Percentiles rank a stretch among this genome's conserved stretches.
phyloP scores from a whole-genome alignment of 257 asterid species.

The Marsdenia floribunda region DNA sequence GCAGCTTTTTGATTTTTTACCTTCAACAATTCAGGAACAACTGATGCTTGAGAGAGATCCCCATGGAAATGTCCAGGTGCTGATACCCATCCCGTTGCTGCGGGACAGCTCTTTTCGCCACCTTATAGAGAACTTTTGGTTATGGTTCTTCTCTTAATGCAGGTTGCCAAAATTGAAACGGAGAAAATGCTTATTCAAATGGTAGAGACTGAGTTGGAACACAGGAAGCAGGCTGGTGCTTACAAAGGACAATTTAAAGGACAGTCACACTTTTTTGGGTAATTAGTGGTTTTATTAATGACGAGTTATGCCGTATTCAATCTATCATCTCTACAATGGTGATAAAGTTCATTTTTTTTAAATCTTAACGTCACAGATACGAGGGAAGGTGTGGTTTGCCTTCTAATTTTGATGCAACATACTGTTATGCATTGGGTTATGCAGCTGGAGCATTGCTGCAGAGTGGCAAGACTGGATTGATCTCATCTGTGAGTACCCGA shows the following conservation, averaged over 20 bases:
- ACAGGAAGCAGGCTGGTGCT: slow-evolving; percentile 54
- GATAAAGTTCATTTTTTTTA: neutral
- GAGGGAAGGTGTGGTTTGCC: slow-evolving; percentile 99
- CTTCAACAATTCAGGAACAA: slow-evolving; percentile 88
- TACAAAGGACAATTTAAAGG: slow-evolving; percentile 76
- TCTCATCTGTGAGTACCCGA: slow-evolving; percentile 48
- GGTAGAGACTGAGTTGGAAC: slow-evolving; percentile 92
- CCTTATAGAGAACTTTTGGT: slow-evolving; percentile 2
- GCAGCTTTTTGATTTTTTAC: slow-evolving; percentile 79
- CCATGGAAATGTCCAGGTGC: slow-evolving; percentile 96
- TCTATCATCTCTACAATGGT: neutral
- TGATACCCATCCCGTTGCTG: neutral
- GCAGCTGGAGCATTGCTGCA: slow-evolving; percentile 81
- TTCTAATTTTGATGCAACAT: slow-evolving; percentile 83
- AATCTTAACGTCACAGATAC: slow-evolving; percentile 41
- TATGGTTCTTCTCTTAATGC: slow-evolving; percentile 13
- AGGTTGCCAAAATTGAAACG: slow-evolving; percentile 96
- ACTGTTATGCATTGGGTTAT: slow-evolving; percentile 76
- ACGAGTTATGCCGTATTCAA: slow-evolving; percentile 3
- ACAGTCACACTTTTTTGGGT: slow-evolving; percentile 97
- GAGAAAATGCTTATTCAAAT: slow-evolving; percentile 97
- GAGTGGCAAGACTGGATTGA: slow-evolving; percentile 83
- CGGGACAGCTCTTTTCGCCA: neutral
- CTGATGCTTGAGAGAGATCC: slow-evolving; percentile 99
- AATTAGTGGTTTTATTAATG: slow-evolving; percentile 11